Evolutionary conservation across 768 basidiomycete species (phyloP).

Genomic region (Suillus ampliporus): DNA sequence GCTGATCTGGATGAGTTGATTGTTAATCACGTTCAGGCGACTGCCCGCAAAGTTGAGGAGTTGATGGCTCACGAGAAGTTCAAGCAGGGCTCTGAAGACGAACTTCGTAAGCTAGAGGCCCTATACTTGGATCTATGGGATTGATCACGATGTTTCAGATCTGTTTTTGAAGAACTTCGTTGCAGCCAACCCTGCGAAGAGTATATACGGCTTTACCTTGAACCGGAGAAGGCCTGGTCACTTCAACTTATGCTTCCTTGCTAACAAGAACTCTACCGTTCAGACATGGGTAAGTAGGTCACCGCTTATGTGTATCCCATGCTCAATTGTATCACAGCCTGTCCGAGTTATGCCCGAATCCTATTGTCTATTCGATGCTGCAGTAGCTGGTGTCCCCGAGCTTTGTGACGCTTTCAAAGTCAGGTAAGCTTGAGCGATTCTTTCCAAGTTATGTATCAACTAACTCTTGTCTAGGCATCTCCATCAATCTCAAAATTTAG

Average conservation of each 20-base stretch:
- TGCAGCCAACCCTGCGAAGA: constrained; percentile 91
- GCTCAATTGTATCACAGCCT: constrained; percentile 52
- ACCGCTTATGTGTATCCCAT: neutral
- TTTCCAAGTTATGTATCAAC: constrained; percentile 4
- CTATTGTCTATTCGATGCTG: constrained; percentile 89
- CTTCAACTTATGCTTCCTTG: constrained; percentile 91
- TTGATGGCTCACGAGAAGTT: constrained; percentile 95
- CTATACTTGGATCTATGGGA: neutral
- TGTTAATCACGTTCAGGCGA: constrained; percentile 95
- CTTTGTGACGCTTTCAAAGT: constrained; percentile 98
- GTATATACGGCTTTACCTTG: constrained; percentile 93
- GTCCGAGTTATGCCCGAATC: constrained; percentile 88
- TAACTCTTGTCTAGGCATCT: constrained; percentile 57
- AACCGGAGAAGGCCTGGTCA: constrained; percentile 92
- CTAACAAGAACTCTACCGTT: constrained; percentile 87
- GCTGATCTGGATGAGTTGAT: constrained; percentile 96
- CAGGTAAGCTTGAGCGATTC: constrained; percentile 47
- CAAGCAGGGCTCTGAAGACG: constrained; percentile 85
- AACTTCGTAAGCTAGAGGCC: constrained; percentile 74
- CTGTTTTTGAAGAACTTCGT: constrained; percentile 88
- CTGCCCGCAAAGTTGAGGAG: constrained; percentile 92
- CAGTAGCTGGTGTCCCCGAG: constrained; percentile 90
- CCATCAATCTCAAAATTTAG: constrained; percentile 75
- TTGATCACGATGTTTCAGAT: constrained; percentile 51
- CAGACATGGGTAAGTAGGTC: constrained; percentile 78